Evolutionary conservation across 1,139 yeast genomes (phyloP).

Genomic region (Geotrichum carabidarum): DNA sequence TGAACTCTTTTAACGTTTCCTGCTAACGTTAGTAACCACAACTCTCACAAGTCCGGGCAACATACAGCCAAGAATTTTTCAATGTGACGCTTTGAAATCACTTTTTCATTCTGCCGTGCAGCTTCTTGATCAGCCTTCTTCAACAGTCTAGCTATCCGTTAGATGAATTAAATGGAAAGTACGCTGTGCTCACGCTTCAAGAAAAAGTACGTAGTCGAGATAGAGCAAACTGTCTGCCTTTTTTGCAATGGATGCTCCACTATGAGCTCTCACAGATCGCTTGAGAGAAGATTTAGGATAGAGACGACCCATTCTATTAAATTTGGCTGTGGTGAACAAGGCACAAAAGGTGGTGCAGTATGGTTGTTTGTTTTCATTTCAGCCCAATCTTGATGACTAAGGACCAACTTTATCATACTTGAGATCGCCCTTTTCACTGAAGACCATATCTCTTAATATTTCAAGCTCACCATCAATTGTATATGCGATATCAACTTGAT

Average conservation of each 20-base stretch:
- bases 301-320: conserved; percentile 8
- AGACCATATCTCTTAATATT: too few relatives aligned
- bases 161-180: not conserved
- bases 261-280: conserved; percentile 9
- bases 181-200: conserved; percentile 8
- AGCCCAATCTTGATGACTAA: too few relatives aligned
- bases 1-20: conserved; percentile 15
- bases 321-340: not conserved
- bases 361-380: too few relatives aligned
- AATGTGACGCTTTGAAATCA: conserved; percentile 11
- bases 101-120: conserved; percentile 6
- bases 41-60: not conserved
- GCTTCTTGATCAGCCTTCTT: conserved; percentile 15
- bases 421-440: too few relatives aligned
- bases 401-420: too few relatives aligned
- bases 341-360: too few relatives aligned
- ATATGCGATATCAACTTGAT: too few relatives aligned
- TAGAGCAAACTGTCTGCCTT: conserved; percentile 14
- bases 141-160: conserved; percentile 4
- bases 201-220: conserved; percentile 14
- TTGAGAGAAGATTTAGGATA: conserved; percentile 12
- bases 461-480: too few relatives aligned
- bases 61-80: conserved; percentile 12
- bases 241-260: conserved; percentile 13
- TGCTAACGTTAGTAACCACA: not conserved